Conservation (phyloP, 2,329 filamentous ascomycete species). For the Coniochaeta hoffmannii region DNA sequence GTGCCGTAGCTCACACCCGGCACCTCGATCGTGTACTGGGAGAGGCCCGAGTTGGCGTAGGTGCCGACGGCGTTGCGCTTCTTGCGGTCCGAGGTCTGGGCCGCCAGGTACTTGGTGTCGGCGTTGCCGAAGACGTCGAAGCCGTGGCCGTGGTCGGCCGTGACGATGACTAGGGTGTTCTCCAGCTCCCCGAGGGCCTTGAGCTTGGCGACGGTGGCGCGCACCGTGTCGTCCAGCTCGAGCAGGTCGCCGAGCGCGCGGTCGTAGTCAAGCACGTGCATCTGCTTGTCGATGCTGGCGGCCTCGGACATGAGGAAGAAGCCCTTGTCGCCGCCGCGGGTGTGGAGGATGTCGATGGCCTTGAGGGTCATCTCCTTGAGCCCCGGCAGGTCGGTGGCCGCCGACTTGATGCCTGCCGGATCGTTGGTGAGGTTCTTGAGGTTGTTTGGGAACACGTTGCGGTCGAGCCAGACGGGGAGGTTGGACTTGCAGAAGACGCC, state of each 20-base stretch:
- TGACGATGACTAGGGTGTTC: conserved; percentile 72
- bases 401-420: conserved; percentile 54
- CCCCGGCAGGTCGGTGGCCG: conserved; percentile 70
- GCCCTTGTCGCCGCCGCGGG: conserved; percentile 58
- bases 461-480: conserved; percentile 79
- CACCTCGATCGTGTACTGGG: conserved; percentile 60
- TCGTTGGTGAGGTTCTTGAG: conserved; percentile 58
- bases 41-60: conserved; percentile 66
- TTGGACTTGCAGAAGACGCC: conserved; percentile 71
- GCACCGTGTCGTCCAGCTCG: conserved; percentile 77
- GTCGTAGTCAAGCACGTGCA: conserved; percentile 81
- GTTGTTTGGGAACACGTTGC: conserved; percentile 71
- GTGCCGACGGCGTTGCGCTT: conserved; percentile 70
- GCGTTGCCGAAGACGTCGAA: conserved; percentile 77
- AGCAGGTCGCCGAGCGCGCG: conserved; percentile 77
- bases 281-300: conserved; percentile 82
- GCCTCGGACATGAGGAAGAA: conserved; percentile 88
- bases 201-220: conserved; percentile 66
- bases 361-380: conserved; percentile 88
- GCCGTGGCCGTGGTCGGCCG: conserved; percentile 83
- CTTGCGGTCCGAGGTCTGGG: conserved; percentile 56
- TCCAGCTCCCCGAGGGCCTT: conserved; percentile 58
- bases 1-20: conserved; percentile 61
- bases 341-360: conserved; percentile 71
- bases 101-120: conserved; percentile 69